Evolutionary conservation across 805 yeast species (phyloP).

Genomic region (Ogataea henricii): DNA sequence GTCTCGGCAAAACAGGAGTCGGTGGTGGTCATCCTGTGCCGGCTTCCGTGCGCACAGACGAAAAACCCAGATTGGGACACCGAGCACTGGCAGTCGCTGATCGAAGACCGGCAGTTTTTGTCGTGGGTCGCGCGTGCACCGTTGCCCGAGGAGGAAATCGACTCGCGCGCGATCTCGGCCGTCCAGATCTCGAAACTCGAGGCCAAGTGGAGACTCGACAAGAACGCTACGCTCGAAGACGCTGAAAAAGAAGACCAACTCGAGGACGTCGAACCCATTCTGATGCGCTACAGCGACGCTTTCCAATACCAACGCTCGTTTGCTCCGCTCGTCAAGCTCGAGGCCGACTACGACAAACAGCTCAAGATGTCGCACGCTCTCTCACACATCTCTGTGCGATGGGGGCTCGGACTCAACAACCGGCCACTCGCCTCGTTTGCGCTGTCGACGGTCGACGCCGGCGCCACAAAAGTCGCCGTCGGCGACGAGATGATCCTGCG

Average conservation of each 20-base stretch:
- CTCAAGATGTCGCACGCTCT: conserved; percentile 77
- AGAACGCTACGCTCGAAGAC: conserved; percentile 71
- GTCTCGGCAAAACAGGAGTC: conserved; percentile 85
- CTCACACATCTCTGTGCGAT: conserved; percentile 68
- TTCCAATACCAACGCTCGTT: conserved; percentile 82
- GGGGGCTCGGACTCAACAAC: conserved; percentile 71
- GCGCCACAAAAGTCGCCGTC: conserved; percentile 68
- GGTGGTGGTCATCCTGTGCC: conserved; percentile 82
- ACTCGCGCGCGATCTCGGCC: conserved; percentile 56
- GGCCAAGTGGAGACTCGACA: conserved; percentile 76
- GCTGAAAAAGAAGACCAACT: conserved; percentile 54
- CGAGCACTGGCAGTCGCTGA: conserved; percentile 81
- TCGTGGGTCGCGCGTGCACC: conserved; percentile 83
- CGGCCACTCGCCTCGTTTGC: conserved; percentile 69
- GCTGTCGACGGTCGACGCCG: conserved; percentile 65
- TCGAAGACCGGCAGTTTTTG: conserved; percentile 74
- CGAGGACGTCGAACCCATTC: conserved; percentile 65
- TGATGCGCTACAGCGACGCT: conserved; percentile 79
- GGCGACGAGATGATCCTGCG: conserved; percentile 81
- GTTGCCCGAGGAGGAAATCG: conserved; percentile 58
- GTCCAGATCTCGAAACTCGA: conserved; percentile 73
- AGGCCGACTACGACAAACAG: conserved; percentile 76
- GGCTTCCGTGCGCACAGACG: conserved; percentile 82
- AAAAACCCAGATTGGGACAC: conserved; percentile 86
- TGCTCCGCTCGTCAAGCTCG: conserved; percentile 80